Conservation (phyloP, 495 filamentous ascomycete genomes). For the Xylaria cubensis region DNA sequence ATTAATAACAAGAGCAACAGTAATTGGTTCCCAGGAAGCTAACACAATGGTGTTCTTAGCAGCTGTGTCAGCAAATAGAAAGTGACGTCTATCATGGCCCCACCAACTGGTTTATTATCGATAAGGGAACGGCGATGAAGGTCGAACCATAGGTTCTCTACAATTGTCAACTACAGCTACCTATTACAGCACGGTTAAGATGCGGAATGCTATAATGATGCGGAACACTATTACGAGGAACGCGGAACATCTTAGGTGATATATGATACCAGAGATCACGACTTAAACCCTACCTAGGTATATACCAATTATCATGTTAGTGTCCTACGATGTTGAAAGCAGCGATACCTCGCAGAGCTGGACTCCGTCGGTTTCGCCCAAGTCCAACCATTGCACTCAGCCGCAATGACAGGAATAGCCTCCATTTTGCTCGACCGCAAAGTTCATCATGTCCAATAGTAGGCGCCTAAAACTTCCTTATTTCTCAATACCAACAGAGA, state of each 20-base stretch:
- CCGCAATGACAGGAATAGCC: neutral
- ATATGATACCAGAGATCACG: too few relatives aligned
- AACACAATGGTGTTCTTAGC: neutral
- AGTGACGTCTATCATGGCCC: slow-evolving; percentile 5
- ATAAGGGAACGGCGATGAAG: neutral
- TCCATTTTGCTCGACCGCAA: neutral
- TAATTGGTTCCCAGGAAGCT: neutral
- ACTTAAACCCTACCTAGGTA: too few relatives aligned
- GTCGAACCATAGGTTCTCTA: neutral
- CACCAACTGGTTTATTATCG: neutral
- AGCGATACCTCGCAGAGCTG: neutral
- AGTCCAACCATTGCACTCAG: neutral
- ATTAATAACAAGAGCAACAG: neutral
- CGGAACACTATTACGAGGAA: too few relatives aligned
- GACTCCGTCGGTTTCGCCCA: neutral
- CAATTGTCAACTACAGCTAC: neutral
- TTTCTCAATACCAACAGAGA: neutral
- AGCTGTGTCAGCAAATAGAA: slow-evolving; percentile 8
- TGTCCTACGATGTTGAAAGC: neutral
- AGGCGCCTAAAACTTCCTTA: neutral
- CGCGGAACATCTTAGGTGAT: too few relatives aligned
- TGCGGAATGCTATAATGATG: neutral
- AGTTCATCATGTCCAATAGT: neutral
- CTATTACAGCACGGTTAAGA: neutral
- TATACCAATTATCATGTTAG: too few relatives aligned